phyloP scores from a whole-genome alignment of 2,329 filamentous ascomycete genomes.

The Penicillium sp. region DNA sequence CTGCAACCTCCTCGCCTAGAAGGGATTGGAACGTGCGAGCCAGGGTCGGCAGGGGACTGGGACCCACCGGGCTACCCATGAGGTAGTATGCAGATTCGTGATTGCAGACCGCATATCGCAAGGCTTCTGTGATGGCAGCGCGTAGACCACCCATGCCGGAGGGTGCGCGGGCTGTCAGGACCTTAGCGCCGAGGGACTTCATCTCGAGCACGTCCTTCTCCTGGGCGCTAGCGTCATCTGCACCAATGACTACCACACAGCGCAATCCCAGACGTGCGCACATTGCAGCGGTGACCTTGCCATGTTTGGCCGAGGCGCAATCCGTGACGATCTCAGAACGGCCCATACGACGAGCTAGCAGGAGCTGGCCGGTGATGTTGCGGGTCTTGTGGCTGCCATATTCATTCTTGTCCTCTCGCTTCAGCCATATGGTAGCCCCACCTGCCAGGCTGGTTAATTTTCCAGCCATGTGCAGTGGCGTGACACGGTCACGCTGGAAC shows the following conservation, averaged over 20 bases:
- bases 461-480: conserved; percentile 15
- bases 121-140: conserved; percentile 21
- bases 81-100: conserved; percentile 21
- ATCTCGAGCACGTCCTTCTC: conserved; percentile 18
- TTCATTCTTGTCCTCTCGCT: conserved; percentile 20
- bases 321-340: conserved; percentile 20
- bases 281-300: conserved; percentile 19
- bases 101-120: conserved; percentile 22
- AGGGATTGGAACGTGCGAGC: conserved; percentile 21
- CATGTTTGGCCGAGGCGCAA: conserved; percentile 22
- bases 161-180: conserved; percentile 17
- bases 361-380: conserved; percentile 20
- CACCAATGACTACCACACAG: conserved; percentile 19
- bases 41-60: conserved; percentile 18
- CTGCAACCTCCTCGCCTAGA: conserved; percentile 21
- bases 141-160: conserved; percentile 20
- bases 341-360: conserved; percentile 19
- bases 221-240: conserved; percentile 18
- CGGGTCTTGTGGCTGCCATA: conserved; percentile 21
- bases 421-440: conserved; percentile 22
- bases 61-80: conserved; percentile 21
- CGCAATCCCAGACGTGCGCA: conserved; percentile 17
- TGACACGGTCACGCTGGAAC: conserved; percentile 14
- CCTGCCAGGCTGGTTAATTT: conserved; percentile 14
- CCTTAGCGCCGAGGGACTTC: conserved; percentile 19